Base-by-base conservation (phyloP, 2,329 filamentous ascomycete genomes). In the Sporothrix brasiliensis region DNA sequence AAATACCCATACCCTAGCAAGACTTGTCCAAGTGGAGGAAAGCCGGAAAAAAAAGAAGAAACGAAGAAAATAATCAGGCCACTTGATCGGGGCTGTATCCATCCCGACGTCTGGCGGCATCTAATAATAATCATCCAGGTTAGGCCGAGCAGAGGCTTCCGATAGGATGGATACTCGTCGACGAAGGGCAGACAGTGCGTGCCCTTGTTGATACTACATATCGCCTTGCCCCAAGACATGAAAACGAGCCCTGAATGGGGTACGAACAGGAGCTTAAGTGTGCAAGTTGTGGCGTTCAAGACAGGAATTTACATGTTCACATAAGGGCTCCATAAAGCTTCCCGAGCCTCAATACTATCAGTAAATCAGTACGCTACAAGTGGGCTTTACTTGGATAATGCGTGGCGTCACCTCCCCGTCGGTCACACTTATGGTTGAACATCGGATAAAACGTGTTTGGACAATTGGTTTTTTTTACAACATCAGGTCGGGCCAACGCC, bases 31-130 rank as follows among this genome's bases (percentile, higher is more conserved):
- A 21, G 24, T 24, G n/a, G 14, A 16, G 27, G 44, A 14, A 30
- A 39, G 19, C 19, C 39, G 21, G 21, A 27, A 39, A 68, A 21
- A 0, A 16, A 68, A 68, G n/a, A 41, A n/a, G 9, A 49, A n/a
- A 27, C 5, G 53, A 34, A 3, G 53, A 50, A 30, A 66, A 47
- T 39, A 66, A 30, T 67, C 69, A 70, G 69, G 44, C 69, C 69
- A 70, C 52, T 61, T 9, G 34, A 41, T 10, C 61, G 34, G 63
- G 21, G 4, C 27, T 16, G 14, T 21, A 27, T 7, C 41, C 44
- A 3, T 61, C 60, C 53, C 69, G 63, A 60, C 16, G 19, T n/a
- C 50, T 49, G 21, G 19, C 39, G 19, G 49, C 30, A n/a, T 27
- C 13, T 27, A 19, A 34, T 34, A n/a, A 30, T 16, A 27, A n/a